These are phyloP conservation scores for Ophiocordyceps camponoti-floridani DNA, from an alignment of 2,329 filamentous ascomycete species.

Conservation along the genomic window DNA sequence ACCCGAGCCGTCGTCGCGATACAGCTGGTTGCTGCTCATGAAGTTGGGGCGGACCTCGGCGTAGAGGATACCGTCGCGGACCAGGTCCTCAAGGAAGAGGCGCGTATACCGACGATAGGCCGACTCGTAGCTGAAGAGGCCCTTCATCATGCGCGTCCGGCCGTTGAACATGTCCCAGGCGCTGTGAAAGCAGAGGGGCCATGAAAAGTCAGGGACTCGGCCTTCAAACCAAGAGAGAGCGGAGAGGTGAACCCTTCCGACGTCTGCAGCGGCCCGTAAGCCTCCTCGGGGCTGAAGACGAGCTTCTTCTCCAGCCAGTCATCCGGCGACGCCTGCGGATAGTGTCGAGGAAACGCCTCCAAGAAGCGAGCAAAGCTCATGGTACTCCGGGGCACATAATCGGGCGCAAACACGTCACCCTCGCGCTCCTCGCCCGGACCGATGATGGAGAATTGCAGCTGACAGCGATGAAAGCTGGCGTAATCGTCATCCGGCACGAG, in stretches of 20 bases:
- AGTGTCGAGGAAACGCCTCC: conserved; percentile 13
- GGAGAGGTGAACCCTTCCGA: conserved; percentile 27
- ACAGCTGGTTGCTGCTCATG: conserved; percentile 44
- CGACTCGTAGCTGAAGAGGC: conserved; percentile 47
- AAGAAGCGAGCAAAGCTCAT: conserved; percentile 27
- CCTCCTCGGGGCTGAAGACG: conserved; percentile 41
- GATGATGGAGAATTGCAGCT: conserved; percentile 43
- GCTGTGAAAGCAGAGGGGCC: conserved; percentile 10
- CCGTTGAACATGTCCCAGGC: conserved; percentile 48
- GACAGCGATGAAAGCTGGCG: conserved; percentile 30
- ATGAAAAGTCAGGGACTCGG: neutral
- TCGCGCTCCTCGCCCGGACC: conserved; percentile 13
- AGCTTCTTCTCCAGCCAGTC: conserved; percentile 45
- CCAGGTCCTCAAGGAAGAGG: conserved; percentile 41
- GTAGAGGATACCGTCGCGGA: conserved; percentile 49
- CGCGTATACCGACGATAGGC: conserved; percentile 44
- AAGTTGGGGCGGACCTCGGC: conserved; percentile 56
- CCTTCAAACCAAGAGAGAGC: neutral
- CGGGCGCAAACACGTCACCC: conserved; percentile 27
- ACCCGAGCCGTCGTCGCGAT: conserved; percentile 32
- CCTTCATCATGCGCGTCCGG: conserved; percentile 55
- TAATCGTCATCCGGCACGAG: conserved; percentile 21
- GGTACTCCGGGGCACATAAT: conserved; percentile 25
- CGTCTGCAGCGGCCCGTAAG: conserved; percentile 32
- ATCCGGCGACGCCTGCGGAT: conserved; percentile 12